Evolutionary conservation across 192 early-diverging fungal genomes (phyloP).

Genomic region (Podila minutissima): DNA sequence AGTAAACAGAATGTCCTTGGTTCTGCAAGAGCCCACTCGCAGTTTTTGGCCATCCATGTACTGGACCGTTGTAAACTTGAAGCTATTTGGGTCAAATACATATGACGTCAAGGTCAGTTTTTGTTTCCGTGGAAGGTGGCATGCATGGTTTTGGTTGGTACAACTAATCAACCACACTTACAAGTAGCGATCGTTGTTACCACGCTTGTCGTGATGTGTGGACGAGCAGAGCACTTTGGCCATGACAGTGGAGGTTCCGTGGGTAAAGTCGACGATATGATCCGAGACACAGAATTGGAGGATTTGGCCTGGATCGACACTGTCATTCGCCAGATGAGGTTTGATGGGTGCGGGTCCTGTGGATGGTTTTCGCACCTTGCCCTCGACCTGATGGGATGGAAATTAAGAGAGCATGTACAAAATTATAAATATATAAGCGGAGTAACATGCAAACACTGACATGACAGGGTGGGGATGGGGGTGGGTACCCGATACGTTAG

Average conservation of each 20-base stretch:
- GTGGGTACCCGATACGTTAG: too few species aligned
- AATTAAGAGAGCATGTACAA: too few species aligned
- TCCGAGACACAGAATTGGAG: constrained; percentile 43
- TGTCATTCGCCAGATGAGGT: constrained; percentile 22
- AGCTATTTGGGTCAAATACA: constrained; percentile 11
- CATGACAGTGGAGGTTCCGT: constrained; percentile 44
- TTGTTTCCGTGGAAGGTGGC: neutral
- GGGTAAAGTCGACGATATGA: constrained; percentile 38
- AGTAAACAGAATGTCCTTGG: constrained; percentile 48
- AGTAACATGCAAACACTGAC: too few species aligned
- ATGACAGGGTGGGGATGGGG: too few species aligned
- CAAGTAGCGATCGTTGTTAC: constrained; percentile 50
- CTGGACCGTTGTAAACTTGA: constrained; percentile 45
- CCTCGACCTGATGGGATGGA: constrained; percentile 18
- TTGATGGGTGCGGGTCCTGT: constrained; percentile 37
- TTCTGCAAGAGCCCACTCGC: constrained; percentile 40
- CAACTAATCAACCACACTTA: constrained; percentile 16
- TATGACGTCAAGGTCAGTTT: neutral
- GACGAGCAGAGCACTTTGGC: constrained; percentile 47
- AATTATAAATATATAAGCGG: too few species aligned
- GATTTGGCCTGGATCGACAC: constrained; percentile 41
- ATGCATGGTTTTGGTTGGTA: neutral
- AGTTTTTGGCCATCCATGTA: constrained; percentile 41
- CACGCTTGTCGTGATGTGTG: constrained; percentile 46
- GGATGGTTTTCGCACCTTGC: constrained; percentile 48